A percentile compares a stretch with the other conserved stretches of the same genome.
Evolutionary conservation across 768 basidiomycete species (phyloP).

Genomic region (Hydnum rufescens): DNA sequence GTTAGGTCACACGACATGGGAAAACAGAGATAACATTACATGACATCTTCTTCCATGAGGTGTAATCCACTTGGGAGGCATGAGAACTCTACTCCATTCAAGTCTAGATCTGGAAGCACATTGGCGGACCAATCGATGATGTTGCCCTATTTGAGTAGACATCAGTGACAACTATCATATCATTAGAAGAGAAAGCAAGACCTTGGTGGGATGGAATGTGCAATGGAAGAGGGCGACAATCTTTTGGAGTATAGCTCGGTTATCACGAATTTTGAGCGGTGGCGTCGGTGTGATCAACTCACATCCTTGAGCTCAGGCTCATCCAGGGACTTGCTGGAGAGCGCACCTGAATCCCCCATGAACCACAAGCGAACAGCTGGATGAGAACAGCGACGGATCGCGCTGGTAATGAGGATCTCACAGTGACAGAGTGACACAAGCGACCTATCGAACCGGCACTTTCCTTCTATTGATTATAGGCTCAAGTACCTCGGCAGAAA

Average conservation of each 20-base stretch:
- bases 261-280: too few species aligned
- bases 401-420: too few species aligned
- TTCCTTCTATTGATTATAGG: too few species aligned
- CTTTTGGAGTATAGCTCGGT: neutral
- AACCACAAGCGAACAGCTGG: too few species aligned
- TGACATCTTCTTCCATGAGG: slow-evolving; percentile 54
- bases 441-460: too few species aligned
- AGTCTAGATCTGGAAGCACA: neutral
- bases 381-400: too few species aligned
- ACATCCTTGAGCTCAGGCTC: too few species aligned
- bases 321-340: too few species aligned
- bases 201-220: slow-evolving; percentile 1
- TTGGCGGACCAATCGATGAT: neutral
- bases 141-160: neutral
- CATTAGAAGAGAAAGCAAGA: neutral
- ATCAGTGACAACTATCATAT: neutral
- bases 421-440: too few species aligned
- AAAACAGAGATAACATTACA: slow-evolving; percentile 30
- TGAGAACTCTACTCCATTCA: slow-evolving; percentile 48
- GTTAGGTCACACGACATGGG: slow-evolving; percentile 2
- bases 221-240: slow-evolving; percentile 1
- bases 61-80: slow-evolving; percentile 69
- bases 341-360: too few species aligned
- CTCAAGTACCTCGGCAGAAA: too few species aligned
- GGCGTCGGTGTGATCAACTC: too few species aligned